These are phyloP conservation scores for Chlamydomonas sp. DNA, from an alignment of 139 green algal species.

Conservation along the genomic window DNA sequence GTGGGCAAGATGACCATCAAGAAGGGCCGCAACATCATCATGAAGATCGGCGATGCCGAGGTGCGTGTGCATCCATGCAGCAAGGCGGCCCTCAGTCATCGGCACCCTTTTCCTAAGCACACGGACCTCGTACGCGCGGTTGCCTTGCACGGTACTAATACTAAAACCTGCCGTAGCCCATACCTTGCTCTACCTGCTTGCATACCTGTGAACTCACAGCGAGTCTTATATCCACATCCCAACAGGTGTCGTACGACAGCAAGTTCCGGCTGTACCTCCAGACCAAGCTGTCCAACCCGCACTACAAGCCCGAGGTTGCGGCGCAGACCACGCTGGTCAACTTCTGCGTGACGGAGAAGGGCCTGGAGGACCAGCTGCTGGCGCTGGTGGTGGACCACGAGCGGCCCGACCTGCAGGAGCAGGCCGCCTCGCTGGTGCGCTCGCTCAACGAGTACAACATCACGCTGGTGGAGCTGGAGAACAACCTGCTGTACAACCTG, in stretches of 20 bases:
- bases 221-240: background rate
- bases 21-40: slow-evolving; percentile 76
- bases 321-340: slow-evolving; percentile 92
- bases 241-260: slow-evolving; percentile 56
- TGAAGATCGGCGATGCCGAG: slow-evolving; percentile 86
- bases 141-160: too few relatives aligned
- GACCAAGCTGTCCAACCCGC: slow-evolving; percentile 90
- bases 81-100: too few relatives aligned
- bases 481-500: slow-evolving; percentile 85
- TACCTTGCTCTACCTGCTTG: too few relatives aligned
- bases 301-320: slow-evolving; percentile 92
- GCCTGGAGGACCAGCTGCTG: slow-evolving; percentile 48
- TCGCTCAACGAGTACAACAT: slow-evolving; percentile 90
- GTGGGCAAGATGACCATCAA: slow-evolving; percentile 80
- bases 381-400: slow-evolving; percentile 88
- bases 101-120: too few relatives aligned
- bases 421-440: slow-evolving; percentile 67
- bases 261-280: slow-evolving; percentile 83
- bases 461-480: slow-evolving; percentile 87
- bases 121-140: too few relatives aligned
- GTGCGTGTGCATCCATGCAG: too few relatives aligned
- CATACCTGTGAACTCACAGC: too few relatives aligned
- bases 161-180: too few relatives aligned
- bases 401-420: slow-evolving; percentile 84
- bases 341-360: slow-evolving; percentile 92